Evolutionary conservation across 345 rosid species (phyloP).

Genomic region (Hypericum perforatum): DNA sequence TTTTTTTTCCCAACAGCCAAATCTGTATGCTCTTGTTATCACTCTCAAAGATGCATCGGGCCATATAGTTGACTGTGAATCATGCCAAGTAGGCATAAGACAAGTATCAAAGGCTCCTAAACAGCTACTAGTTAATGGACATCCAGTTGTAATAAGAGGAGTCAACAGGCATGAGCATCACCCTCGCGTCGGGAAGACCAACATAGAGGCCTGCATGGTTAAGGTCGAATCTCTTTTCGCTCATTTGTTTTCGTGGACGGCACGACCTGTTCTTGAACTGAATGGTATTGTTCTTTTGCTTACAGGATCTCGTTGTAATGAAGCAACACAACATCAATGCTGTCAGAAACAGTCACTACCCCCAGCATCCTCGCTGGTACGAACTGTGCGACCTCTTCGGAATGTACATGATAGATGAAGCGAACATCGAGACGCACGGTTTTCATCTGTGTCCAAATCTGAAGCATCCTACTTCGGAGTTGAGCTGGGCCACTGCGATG

Average conservation of each 20-base stretch:
- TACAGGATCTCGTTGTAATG: slow-evolving; percentile 88
- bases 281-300: slow-evolving; percentile 12
- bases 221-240: slow-evolving; percentile 38
- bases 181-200: slow-evolving; percentile 93
- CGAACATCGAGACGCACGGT: slow-evolving; percentile 98
- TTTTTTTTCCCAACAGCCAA: slow-evolving; percentile 56
- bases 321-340: slow-evolving; percentile 89
- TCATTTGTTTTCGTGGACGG: slow-evolving; percentile 7
- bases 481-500: slow-evolving; percentile 91
- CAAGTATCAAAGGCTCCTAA: slow-evolving; percentile 79
- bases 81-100: slow-evolving; percentile 79
- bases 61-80: slow-evolving; percentile 73
- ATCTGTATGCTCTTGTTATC: slow-evolving; percentile 69
- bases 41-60: slow-evolving; percentile 77
- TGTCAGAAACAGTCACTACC: slow-evolving; percentile 97
- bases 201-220: slow-evolving; percentile 93
- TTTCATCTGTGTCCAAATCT: slow-evolving; percentile 60
- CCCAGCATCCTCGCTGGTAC: slow-evolving; percentile 98
- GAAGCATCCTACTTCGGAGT: slow-evolving; percentile 83
- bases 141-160: slow-evolving; percentile 82
- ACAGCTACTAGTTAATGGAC: slow-evolving; percentile 84
- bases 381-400: slow-evolving; percentile 93
- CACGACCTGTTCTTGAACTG: slow-evolving; percentile 1
- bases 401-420: slow-evolving; percentile 98
- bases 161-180: slow-evolving; percentile 99